A percentile compares a stretch with the other conserved stretches of the same genome.
Conservation (phyloP, 148 eudicot genomes). For the Heliosperma pusillum region DNA sequence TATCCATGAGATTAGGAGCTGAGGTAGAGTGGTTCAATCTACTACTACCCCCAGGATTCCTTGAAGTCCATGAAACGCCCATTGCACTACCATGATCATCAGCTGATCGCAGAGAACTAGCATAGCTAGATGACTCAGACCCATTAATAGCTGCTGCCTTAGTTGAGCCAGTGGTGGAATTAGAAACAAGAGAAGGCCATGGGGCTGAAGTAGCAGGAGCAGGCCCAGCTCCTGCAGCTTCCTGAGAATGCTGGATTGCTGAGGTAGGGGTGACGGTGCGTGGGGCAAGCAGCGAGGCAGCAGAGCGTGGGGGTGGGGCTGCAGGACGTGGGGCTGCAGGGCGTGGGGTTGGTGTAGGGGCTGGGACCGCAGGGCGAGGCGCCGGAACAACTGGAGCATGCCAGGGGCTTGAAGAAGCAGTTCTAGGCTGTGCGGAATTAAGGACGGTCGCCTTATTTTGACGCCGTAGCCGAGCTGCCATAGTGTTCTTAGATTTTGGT, state of each 20-base stretch:
- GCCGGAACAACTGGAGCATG: constrained; percentile 23
- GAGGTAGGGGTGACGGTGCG: not conserved
- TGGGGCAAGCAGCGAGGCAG: constrained; percentile 1
- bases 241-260: constrained; percentile 16
- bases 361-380: constrained; percentile 19
- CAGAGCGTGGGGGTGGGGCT: not conserved
- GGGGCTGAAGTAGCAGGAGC: constrained; percentile 17
- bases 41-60: constrained; percentile 34
- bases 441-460: constrained; percentile 36
- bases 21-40: constrained; percentile 64
- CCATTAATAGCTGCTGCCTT: constrained; percentile 31
- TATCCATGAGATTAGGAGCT: constrained; percentile 54
- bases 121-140: constrained; percentile 43
- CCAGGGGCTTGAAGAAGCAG: constrained; percentile 30
- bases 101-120: constrained; percentile 40
- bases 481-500: constrained; percentile 44
- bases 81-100: constrained; percentile 26
- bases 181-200: constrained; percentile 25
- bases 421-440: constrained; percentile 53
- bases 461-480: constrained; percentile 67
- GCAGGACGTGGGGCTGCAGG: constrained; percentile 8
- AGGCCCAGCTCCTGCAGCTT: constrained; percentile 25
- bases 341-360: constrained; percentile 7
- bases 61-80: constrained; percentile 39
- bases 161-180: constrained; percentile 37